Base-by-base conservation (phyloP, 2,329 filamentous ascomycete genomes). In the Trichoderma cornu-damae region DNA sequence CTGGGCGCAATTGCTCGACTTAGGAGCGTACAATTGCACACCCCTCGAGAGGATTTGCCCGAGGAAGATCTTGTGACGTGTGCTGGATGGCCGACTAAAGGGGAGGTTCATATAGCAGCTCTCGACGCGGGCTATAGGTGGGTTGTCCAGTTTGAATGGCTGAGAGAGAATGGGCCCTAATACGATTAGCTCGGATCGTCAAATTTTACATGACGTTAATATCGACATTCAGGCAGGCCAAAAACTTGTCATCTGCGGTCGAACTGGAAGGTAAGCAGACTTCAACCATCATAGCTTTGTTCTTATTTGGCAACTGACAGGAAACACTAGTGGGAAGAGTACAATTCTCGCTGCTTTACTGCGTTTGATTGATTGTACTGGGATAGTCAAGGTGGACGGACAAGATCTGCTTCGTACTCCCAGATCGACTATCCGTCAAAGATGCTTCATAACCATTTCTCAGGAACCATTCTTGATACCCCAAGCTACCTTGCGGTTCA, bases 321-420 rank as follows among this genome's bases (percentile, higher is more conserved):
- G 2, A 1, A 66, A 0, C 51, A 64, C 2, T 60, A 66, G 24
- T 51, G 72, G 16, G 9, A 72, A 37, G 64, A 69, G 34, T 20
- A 65, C 12, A 11, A 60, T 48, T 42, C 61, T 66, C n/a, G 57
- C 66, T 38, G 59, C 61, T 38, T 34, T 63, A 4, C 37, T 63
- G 14, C 54, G 60, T 6, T 44, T 61, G 11, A 57, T 63, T 4
- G 62, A 65, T 35, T 59, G 51, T 32, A 56, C 59, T 35, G 68
- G 71, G 14, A 58, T 38, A 12, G 67, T 72, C 11, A 24, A 60
- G 2, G 43, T 73, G 0, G 68, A 73, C 24, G 66, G 65, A n/a
- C 20, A 67, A 3, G 64, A 69, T 16, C 61, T 71, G 5, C 56
- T 54, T 2, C 53, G 24, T 0, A 58, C 71, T 0, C 55, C 63